Percentiles rank a stretch among this genome's conserved stretches.
These are phyloP conservation scores for Starmerella etchellsii DNA, from an alignment of 805 yeast species.

Conservation along the genomic window DNA sequence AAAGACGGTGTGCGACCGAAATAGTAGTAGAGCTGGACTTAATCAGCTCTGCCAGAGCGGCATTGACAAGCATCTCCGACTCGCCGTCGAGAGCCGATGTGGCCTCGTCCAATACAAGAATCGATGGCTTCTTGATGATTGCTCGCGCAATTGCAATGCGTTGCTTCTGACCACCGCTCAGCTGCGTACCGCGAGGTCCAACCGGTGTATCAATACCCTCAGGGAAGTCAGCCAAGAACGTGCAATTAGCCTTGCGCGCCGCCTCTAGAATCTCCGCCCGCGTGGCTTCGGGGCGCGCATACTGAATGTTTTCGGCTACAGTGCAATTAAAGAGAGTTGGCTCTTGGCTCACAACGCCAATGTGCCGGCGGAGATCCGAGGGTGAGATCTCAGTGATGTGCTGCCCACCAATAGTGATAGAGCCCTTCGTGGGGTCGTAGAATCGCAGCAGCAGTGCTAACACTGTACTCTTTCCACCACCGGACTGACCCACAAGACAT, in stretches of 20 bases:
- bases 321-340: conserved; percentile 82
- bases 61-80: conserved; percentile 73
- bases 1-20: conserved; percentile 81
- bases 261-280: conserved; percentile 44
- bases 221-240: conserved; percentile 64
- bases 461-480: conserved; percentile 88
- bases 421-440: conserved; percentile 65
- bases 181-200: conserved; percentile 77
- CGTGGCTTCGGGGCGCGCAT: conserved; percentile 52
- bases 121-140: conserved; percentile 59
- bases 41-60: conserved; percentile 47
- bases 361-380: conserved; percentile 54
- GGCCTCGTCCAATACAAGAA: conserved; percentile 84
- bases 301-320: conserved; percentile 66
- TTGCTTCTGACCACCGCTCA: conserved; percentile 93
- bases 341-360: conserved; percentile 91
- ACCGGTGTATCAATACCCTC: conserved; percentile 68
- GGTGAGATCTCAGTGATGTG: conserved; percentile 53
- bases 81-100: conserved; percentile 87
- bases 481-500: conserved; percentile 94
- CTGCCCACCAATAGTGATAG: conserved; percentile 49
- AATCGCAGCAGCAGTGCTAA: conserved; percentile 67
- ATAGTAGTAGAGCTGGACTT: conserved; percentile 51
- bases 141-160: conserved; percentile 86
- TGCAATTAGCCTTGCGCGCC: conserved; percentile 67